Base-by-base conservation (phyloP, 495 filamentous ascomycete species). In the Hypoxylon rickii region DNA sequence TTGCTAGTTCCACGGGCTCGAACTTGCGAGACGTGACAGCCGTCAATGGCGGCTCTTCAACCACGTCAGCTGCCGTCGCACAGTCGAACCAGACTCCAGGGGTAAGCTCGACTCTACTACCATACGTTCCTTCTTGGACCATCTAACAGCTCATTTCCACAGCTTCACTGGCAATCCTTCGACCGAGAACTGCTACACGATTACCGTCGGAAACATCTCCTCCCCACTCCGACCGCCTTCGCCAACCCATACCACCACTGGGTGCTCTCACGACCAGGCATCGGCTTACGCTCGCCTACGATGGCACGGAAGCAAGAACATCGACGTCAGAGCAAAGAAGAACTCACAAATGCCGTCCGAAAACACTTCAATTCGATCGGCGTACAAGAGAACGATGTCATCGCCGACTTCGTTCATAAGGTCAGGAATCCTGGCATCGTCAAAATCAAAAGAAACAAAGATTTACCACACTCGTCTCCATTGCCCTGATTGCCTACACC, bases 311-410 rank as follows among this genome's bases (percentile, higher is more conserved):
- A 74, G 45, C 83, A 80, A 65, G 77, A 82, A 22, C 74, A 83
- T 44, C 68, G 88, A 41, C 78, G 88, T 45, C 83, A 93, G 65
- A 80, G 79, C 63, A 88, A 89, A 65, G 86, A 92, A 19, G 82
- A 92, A 61, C 79, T 97, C 29, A 89, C 90, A n/a, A 79, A 85
- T 50, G 79, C 87, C 7, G 90, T 94, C 18, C 76, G 92, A 51
- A 96, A 92, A 74, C 89, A 96, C 69, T 96, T 97, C 71, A 96
- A 96, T 66, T 86, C 84, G 17, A 79, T 88, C 41, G 89, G 87
- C 7, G 82, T 96, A 10, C 86, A 85, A 45, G 92, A 97, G 71
- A 90, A 86, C 58, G 92, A 96, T 63, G 87, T 90, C 24, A 88
- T 96, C 47, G 90, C 92, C 15, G 85, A 90, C 58, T 88, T 96